Percentiles rank a stretch among this genome's conserved stretches.
phyloP scores from a whole-genome alignment of 306 rosid genomes.

The Quercus wislizeni region DNA sequence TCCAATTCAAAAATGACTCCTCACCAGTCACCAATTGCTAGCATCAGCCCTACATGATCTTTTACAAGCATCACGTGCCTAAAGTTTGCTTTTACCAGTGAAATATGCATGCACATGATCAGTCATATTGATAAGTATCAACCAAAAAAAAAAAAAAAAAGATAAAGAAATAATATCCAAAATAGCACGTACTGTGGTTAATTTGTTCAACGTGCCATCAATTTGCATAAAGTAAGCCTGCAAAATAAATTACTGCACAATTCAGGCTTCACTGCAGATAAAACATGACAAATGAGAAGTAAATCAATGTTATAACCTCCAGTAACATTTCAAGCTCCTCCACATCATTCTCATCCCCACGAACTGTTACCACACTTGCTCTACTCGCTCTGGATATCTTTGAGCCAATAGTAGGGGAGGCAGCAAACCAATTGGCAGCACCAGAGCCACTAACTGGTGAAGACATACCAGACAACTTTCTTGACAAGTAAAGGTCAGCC shows the following conservation, averaged over 20 bases:
- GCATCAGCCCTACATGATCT: not conserved
- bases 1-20: not conserved
- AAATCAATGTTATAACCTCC: conserved; percentile 50
- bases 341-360: conserved; percentile 69
- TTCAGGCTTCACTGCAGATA: conserved; percentile 9
- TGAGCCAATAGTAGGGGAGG: conserved; percentile 65
- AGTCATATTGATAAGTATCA: not conserved
- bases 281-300: conserved; percentile 2
- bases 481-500: conserved; percentile 94
- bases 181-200: conserved; percentile 51
- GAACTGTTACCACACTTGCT: conserved; percentile 61
- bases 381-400: conserved; percentile 81
- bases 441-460: conserved; percentile 77
- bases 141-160: not conserved
- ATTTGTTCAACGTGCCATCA: conserved; percentile 72
- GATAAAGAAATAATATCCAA: not conserved
- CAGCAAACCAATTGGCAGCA: conserved; percentile 45
- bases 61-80: not conserved
- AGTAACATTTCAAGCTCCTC: conserved; percentile 91
- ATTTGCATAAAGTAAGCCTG: conserved; percentile 90
- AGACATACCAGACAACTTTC: conserved; percentile 66
- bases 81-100: not conserved
- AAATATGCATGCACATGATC: not conserved
- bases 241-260: conserved; percentile 17
- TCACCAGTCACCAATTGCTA: not conserved